Conservation (phyloP, 345 rosid species). For the Moringa oleifera region DNA sequence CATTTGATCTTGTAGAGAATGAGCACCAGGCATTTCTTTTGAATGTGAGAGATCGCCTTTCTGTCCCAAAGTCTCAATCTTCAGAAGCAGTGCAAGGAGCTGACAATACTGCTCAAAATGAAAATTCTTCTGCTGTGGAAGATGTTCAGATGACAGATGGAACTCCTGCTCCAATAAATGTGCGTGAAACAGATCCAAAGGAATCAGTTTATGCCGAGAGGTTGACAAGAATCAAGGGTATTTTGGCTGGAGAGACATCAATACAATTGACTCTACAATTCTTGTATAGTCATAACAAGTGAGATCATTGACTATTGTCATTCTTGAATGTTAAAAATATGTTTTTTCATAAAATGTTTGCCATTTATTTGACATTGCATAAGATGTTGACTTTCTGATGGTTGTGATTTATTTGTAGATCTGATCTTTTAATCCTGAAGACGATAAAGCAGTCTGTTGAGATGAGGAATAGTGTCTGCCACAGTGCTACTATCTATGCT, state of each 20-base stretch:
- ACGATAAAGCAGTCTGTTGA: conserved; percentile 98
- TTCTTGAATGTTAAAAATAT: background rate
- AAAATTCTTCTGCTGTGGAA: conserved; percentile 42
- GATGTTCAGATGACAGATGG: conserved; percentile 90
- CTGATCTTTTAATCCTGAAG: conserved; percentile 90
- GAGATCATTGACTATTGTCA: conserved; percentile 16
- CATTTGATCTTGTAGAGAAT: conserved; percentile 96
- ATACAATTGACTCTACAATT: conserved; percentile 91
- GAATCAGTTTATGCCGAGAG: conserved; percentile 75
- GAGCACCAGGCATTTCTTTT: conserved; percentile 98
- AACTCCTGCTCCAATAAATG: conserved; percentile 36
- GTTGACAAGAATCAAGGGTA: conserved; percentile 74
- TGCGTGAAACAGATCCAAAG: conserved; percentile 49
- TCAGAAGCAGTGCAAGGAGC: conserved; percentile 48
- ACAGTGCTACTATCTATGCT: conserved; percentile 96
- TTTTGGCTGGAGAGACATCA: conserved; percentile 95
- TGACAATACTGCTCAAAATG: conserved; percentile 47
- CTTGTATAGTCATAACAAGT: conserved; percentile 94
- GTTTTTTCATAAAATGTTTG: too few relatives aligned
- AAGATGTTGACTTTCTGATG: conserved; percentile 1
- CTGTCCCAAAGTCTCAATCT: conserved; percentile 55
- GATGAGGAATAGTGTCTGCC: conserved; percentile 98
- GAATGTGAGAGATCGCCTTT: conserved; percentile 80
- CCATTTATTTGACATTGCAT: too few relatives aligned
- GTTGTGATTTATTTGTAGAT: conserved; percentile 42